Evolutionary conservation across 164 flowering plant species (phyloP).

Genomic region (Vitis rupestris): DNA sequence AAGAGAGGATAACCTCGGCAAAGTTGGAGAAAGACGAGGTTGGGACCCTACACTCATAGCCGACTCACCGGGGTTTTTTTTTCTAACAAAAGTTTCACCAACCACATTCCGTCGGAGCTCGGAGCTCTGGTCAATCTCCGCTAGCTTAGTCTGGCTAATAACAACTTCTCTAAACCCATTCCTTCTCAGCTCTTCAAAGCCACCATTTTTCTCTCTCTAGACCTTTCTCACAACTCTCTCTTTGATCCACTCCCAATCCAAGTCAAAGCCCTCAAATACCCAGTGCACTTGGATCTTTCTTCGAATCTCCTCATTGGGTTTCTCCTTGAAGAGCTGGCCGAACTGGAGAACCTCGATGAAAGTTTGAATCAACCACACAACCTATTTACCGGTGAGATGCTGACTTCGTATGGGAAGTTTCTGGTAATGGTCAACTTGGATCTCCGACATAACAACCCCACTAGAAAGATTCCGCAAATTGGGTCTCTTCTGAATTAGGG

Average conservation of each 20-base stretch:
- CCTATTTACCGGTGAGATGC: constrained; percentile 65
- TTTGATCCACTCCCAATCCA: too few relatives aligned
- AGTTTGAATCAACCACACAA: constrained; percentile 73
- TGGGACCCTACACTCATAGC: constrained; percentile 53
- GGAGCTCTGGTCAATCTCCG: constrained; percentile 58
- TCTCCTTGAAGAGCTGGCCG: constrained; percentile 45
- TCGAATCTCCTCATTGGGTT: constrained; percentile 70
- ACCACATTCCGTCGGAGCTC: constrained; percentile 90
- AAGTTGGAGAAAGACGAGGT: constrained; percentile 32
- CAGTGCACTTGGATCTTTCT: constrained; percentile 61
- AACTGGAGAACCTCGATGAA: constrained; percentile 49
- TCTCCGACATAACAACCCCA: constrained; percentile 65
- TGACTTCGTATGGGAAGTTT: constrained; percentile 59
- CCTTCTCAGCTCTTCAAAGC: too few relatives aligned
- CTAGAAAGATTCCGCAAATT: constrained; percentile 68
- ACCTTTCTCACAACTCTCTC: too few relatives aligned
- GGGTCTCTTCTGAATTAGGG: constrained; percentile 89
- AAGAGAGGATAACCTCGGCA: too few relatives aligned
- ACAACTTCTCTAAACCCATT: constrained; percentile 11
- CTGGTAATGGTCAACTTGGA: constrained; percentile 73
- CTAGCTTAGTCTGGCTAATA: constrained; percentile 46
- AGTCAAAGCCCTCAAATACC: not conserved
- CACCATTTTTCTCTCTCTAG: too few relatives aligned
- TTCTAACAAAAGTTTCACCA: constrained; percentile 44
- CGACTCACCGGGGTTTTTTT: constrained; percentile 59